Evolutionary conservation across 148 eudicot genomes (phyloP).

Genomic region (Amaranthus hypochondriacus): DNA sequence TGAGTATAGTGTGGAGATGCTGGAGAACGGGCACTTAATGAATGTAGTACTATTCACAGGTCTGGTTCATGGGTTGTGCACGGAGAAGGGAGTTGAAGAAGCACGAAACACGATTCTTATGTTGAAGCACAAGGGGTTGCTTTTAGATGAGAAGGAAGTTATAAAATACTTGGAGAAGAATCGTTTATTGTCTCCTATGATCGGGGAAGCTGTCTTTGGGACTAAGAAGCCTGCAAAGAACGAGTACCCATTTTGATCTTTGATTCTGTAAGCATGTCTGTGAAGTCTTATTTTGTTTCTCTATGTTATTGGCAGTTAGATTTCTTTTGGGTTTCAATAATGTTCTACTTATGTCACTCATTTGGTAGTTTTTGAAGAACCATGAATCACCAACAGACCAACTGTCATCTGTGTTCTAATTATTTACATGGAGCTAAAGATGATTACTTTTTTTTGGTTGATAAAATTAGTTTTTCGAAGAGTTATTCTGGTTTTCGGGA

Average conservation of each 20-base stretch:
- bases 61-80: conserved; percentile 66
- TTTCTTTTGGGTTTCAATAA: neutral
- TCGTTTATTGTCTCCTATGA: conserved; percentile 57
- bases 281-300: conserved; percentile 2
- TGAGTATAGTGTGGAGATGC: conserved; percentile 57
- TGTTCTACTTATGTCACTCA: neutral
- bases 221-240: conserved; percentile 35
- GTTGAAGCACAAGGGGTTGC: conserved; percentile 59
- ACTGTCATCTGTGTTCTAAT: neutral
- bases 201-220: conserved; percentile 87
- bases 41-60: conserved; percentile 58
- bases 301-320: neutral
- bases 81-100: conserved; percentile 79
- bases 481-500: neutral
- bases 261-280: conserved; percentile 20
- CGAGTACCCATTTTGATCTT: conserved; percentile 14
- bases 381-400: neutral
- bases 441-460: neutral
- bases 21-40: conserved; percentile 80
- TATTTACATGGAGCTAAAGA: neutral
- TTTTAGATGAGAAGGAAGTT: conserved; percentile 64
- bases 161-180: conserved; percentile 64
- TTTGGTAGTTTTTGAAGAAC: conserved; percentile 6
- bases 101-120: conserved; percentile 37
- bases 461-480: neutral